These are phyloP conservation scores for Boletus tomentosulus DNA, from an alignment of 768 basidiomycete species.

Conservation along the genomic window DNA sequence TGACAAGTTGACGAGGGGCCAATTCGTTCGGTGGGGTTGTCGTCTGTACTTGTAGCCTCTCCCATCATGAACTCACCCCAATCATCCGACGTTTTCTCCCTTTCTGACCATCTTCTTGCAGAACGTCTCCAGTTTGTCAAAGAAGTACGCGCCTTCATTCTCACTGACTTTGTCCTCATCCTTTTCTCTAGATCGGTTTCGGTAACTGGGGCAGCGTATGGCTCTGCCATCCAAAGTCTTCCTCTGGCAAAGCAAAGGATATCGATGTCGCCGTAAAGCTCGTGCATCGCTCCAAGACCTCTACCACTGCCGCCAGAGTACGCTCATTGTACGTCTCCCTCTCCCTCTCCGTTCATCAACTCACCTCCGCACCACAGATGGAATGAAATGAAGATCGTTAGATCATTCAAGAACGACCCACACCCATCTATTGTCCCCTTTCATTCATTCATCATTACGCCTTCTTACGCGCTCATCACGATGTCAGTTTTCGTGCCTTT, in stretches of 20 bases:
- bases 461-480: conserved; percentile 86
- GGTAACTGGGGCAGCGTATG: conserved; percentile 95
- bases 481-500: conserved; percentile 54
- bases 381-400: conserved; percentile 98
- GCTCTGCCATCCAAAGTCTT: conserved; percentile 64
- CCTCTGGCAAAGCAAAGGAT: conserved; percentile 38
- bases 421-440: conserved; percentile 94
- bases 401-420: conserved; percentile 74
- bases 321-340: conserved; percentile 64
- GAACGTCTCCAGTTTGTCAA: conserved; percentile 71
- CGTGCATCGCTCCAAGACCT: conserved; percentile 76
- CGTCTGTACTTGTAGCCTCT: conserved; percentile 25
- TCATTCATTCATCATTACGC: conserved; percentile 90
- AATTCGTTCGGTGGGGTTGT: neutral
- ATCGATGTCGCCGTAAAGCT: conserved; percentile 85
- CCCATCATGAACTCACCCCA: conserved; percentile 24
- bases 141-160: conserved; percentile 45
- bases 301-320: conserved; percentile 86
- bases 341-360: neutral
- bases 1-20: neutral
- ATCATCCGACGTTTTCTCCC: conserved; percentile 60
- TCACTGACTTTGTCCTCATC: neutral
- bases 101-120: conserved; percentile 68
- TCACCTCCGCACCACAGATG: conserved; percentile 48
- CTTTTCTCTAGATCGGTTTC: conserved; percentile 64